These are phyloP conservation scores for Schizophyllum commune DNA, from an alignment of 1,284 basidiomycete species.

Conservation along the genomic window DNA sequence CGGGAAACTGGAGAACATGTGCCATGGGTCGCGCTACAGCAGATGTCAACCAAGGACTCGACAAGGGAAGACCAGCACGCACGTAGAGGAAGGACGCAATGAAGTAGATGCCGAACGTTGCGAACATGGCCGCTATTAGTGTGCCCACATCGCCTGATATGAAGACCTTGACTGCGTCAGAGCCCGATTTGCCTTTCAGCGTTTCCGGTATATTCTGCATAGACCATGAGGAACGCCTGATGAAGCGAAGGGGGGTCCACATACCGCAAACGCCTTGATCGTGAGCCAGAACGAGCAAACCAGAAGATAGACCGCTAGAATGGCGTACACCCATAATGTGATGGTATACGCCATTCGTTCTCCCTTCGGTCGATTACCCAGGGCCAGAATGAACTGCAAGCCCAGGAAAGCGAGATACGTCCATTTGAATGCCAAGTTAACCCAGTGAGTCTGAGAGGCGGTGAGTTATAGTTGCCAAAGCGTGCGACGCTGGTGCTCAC, in stretches of 20 bases:
- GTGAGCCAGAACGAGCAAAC: constrained; percentile 84
- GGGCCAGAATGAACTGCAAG: constrained; percentile 86
- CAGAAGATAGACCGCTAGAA: constrained; percentile 75
- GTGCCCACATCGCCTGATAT: constrained; percentile 75
- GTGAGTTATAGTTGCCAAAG: constrained; percentile 2
- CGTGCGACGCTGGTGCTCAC: constrained; percentile 35
- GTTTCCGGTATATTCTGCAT: constrained; percentile 52
- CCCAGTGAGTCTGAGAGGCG: constrained; percentile 73
- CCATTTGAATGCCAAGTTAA: constrained; percentile 82
- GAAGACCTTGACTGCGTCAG: constrained; percentile 45
- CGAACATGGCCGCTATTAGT: constrained; percentile 80
- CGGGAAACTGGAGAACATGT: constrained; percentile 94
- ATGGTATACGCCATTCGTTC: constrained; percentile 78
- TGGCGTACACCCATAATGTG: constrained; percentile 79
- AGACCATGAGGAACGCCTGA: neutral
- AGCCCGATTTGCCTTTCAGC: constrained; percentile 34
- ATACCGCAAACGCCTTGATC: constrained; percentile 65
- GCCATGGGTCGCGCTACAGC: constrained; percentile 87
- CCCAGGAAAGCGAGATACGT: constrained; percentile 82
- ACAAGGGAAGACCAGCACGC: constrained; percentile 22
- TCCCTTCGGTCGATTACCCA: constrained; percentile 95
- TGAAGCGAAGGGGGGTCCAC: constrained; percentile 15
- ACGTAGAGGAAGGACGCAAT: constrained; percentile 87
- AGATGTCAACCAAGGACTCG: constrained; percentile 5
- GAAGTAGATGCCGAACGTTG: constrained; percentile 84